Conservation (phyloP, 2,329 filamentous ascomycete species). For the Sordariomycetes sp. region DNA sequence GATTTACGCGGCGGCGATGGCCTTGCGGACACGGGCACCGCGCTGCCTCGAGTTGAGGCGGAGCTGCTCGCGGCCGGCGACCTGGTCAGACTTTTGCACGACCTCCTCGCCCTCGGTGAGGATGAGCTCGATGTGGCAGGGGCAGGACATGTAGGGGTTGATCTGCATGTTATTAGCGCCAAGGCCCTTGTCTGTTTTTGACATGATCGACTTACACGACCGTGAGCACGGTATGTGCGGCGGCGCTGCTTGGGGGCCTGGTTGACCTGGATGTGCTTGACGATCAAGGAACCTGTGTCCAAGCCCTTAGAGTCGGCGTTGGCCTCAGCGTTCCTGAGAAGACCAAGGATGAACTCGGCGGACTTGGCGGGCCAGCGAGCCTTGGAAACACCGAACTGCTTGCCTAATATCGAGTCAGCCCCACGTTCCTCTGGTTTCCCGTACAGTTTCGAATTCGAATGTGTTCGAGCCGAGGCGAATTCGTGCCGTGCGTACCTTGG, state of each 20-base stretch:
- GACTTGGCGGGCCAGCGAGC: slow-evolving; percentile 99
- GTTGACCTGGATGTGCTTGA: slow-evolving; percentile 99
- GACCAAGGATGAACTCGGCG: slow-evolving; percentile 92
- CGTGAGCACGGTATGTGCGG: slow-evolving; percentile 99
- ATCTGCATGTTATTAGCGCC: slow-evolving; percentile 53
- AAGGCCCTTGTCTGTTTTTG: neutral
- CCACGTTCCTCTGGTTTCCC: too few relatives aligned
- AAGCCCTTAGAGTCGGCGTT: slow-evolving; percentile 96
- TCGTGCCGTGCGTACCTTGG: slow-evolving; percentile 73
- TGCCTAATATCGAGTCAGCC: slow-evolving; percentile 53
- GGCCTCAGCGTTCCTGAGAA: slow-evolving; percentile 95
- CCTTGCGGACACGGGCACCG: slow-evolving; percentile 57
- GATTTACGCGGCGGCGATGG: slow-evolving; percentile 56
- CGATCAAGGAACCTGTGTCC: slow-evolving; percentile 91
- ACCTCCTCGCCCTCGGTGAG: slow-evolving; percentile 95
- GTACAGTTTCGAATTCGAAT: slow-evolving; percentile 1
- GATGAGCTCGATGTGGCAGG: slow-evolving; percentile 99
- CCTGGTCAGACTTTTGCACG: slow-evolving; percentile 90
- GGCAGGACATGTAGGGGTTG: slow-evolving; percentile 99
- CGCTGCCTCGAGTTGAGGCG: slow-evolving; percentile 90
- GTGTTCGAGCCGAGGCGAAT: too few relatives aligned
- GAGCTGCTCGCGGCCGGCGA: slow-evolving; percentile 51
- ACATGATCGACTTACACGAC: slow-evolving; percentile 69
- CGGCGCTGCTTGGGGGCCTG: slow-evolving; percentile 99
- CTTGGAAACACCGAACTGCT: slow-evolving; percentile 96